These are phyloP conservation scores for Hyphopichia khmerensis DNA, from an alignment of 1,139 yeast species.

Conservation along the genomic window DNA sequence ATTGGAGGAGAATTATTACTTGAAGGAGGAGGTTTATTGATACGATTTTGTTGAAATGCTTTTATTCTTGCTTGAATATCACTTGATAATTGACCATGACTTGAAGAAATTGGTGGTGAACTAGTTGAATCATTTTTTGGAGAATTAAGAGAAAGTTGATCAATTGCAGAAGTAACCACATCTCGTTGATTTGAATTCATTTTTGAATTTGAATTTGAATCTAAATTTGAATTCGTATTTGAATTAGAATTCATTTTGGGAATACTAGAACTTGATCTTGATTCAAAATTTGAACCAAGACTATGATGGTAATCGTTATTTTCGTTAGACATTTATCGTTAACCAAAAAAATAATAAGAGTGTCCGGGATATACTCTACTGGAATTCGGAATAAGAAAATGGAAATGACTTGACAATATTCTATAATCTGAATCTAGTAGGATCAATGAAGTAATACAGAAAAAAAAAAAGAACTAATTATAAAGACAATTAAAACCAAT, in stretches of 20 bases:
- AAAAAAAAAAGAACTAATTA: no score
- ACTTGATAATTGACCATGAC: conserved; percentile 45
- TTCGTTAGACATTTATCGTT: conserved; percentile 1
- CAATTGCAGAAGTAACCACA: not conserved
- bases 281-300: no score
- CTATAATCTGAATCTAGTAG: no score
- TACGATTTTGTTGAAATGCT: conserved; percentile 71
- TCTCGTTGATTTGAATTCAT: not conserved
- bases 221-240: not conserved
- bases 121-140: not conserved
- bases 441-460: no score
- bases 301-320: not conserved
- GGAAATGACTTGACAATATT: no score
- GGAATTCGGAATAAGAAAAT: no score
- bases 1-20: not conserved
- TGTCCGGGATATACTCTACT: no score
- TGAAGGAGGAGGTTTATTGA: conserved; percentile 29
- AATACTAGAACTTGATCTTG: no score
- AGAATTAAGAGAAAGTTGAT: not conserved
- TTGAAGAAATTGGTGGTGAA: conserved; percentile 8
- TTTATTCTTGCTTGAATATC: conserved; percentile 73
- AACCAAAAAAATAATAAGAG: no score
- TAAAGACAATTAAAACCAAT: no score
- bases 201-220: no score
- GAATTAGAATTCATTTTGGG: not conserved